phyloP scores from a whole-genome alignment of 2,329 filamentous ascomycete genomes.

The Aspergillus aculeatus region DNA sequence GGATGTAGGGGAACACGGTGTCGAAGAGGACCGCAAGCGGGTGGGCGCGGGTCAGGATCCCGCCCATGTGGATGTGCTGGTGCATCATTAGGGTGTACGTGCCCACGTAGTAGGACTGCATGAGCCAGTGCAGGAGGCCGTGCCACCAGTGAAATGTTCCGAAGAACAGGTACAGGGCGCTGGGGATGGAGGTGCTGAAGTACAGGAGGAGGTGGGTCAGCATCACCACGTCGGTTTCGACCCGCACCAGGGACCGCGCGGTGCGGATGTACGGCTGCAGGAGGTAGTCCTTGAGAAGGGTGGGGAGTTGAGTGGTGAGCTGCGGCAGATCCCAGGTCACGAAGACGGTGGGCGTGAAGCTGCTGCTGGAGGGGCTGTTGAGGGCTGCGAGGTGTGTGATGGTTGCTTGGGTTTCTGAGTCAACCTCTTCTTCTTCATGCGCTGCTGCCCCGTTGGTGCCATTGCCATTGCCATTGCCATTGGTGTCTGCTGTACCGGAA shows the following conservation, averaged over 20 bases:
- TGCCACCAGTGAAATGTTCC: slow-evolving; percentile 66
- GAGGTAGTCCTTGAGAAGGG: slow-evolving; percentile 48
- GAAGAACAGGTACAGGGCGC: slow-evolving; percentile 62
- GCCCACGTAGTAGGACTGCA: slow-evolving; percentile 69
- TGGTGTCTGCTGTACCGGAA: not conserved
- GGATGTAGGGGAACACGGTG: slow-evolving; percentile 66
- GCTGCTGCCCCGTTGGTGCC: not conserved
- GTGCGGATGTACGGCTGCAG: slow-evolving; percentile 60
- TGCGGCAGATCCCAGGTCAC: slow-evolving; percentile 52
- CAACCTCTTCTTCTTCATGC: not conserved
- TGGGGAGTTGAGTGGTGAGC: slow-evolving; percentile 34
- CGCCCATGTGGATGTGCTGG: slow-evolving; percentile 77
- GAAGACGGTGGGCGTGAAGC: slow-evolving; percentile 58
- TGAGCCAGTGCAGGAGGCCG: slow-evolving; percentile 62
- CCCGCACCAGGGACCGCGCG: slow-evolving; percentile 59
- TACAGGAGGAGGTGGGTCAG: slow-evolving; percentile 74
- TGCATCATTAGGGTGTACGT: slow-evolving; percentile 80
- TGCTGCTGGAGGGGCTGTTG: slow-evolving; percentile 49
- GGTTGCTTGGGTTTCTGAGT: too few species aligned
- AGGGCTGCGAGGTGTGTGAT: slow-evolving; percentile 43
- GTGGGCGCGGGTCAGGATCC: slow-evolving; percentile 53
- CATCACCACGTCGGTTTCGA: slow-evolving; percentile 73
- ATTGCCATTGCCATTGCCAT: too few species aligned
- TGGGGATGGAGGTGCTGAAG: slow-evolving; percentile 67
- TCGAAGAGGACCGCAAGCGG: slow-evolving; percentile 57